A percentile compares a stretch with the other conserved stretches of the same genome.
phyloP scores from a whole-genome alignment of 768 basidiomycete genomes.

The Suillus sp. region DNA sequence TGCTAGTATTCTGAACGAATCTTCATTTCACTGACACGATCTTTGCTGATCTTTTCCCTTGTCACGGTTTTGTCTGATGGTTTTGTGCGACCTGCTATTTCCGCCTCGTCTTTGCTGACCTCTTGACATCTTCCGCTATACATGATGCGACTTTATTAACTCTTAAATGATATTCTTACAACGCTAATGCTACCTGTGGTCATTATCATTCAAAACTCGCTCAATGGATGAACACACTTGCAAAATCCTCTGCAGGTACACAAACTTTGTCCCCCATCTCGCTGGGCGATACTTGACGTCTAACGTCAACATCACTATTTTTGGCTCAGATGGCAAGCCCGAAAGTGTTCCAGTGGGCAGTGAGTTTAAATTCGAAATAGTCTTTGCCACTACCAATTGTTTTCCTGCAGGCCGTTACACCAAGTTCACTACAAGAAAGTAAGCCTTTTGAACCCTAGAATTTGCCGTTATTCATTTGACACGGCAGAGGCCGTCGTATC shows the following conservation, averaged over 20 bases:
- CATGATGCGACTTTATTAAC: not conserved
- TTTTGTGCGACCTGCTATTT: not conserved
- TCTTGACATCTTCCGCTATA: not conserved
- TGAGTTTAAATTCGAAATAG: conserved; percentile 22
- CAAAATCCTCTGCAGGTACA: conserved; percentile 41
- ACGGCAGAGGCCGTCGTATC: conserved; percentile 60
- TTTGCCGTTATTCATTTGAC: not conserved
- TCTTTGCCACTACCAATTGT: conserved; percentile 28
- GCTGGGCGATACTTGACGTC: conserved; percentile 79
- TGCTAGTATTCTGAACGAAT: not conserved
- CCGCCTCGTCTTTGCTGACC: not conserved
- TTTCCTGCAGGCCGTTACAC: conserved; percentile 51
- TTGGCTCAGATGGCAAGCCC: conserved; percentile 39
- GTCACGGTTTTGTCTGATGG: not conserved
- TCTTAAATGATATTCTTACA: not conserved
- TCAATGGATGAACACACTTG: not conserved
- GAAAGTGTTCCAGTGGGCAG: conserved; percentile 49
- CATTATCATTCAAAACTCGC: not conserved
- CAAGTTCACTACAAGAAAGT: conserved; percentile 79
- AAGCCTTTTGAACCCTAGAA: conserved; percentile 20
- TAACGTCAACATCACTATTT: conserved; percentile 82
- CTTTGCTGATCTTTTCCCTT: not conserved
- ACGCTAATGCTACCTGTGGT: not conserved
- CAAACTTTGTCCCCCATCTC: conserved; percentile 66
- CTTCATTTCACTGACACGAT: not conserved